Percentiles rank a stretch among this genome's conserved stretches.
These are phyloP conservation scores for Leccinum sublutescens DNA, from an alignment of 768 basidiomycete genomes.

Conservation along the genomic window DNA sequence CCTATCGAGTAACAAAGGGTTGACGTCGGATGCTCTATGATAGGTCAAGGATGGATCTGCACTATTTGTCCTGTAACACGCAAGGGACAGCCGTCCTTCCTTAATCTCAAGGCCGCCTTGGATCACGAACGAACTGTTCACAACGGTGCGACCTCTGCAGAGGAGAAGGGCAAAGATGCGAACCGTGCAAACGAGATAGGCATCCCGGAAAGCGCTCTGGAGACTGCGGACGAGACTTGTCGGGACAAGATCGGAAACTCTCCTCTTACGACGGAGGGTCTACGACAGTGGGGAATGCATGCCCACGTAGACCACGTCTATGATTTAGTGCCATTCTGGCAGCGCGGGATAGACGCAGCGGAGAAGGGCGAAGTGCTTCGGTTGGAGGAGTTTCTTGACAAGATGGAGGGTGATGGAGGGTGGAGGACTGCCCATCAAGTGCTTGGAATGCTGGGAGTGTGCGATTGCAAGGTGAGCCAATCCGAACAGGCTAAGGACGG, in stretches of 20 bases:
- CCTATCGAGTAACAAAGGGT: neutral
- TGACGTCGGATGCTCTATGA: neutral
- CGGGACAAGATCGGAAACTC: slow-evolving; percentile 31
- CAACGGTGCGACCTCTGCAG: slow-evolving; percentile 7
- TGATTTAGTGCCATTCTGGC: slow-evolving; percentile 57
- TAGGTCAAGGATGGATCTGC: slow-evolving; percentile 35
- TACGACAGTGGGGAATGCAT: slow-evolving; percentile 30
- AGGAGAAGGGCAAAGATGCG: neutral
- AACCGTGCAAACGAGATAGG: neutral
- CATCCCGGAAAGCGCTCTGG: slow-evolving; percentile 8
- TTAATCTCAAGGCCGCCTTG: slow-evolving; percentile 29
- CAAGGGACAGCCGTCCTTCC: slow-evolving; percentile 21
- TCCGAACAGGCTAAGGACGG: slow-evolving; percentile 1
- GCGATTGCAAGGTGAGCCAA: slow-evolving; percentile 11
- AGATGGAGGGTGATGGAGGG: slow-evolving; percentile 36
- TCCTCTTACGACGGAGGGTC: slow-evolving; percentile 30
- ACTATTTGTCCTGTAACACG: slow-evolving; percentile 29
- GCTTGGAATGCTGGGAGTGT: slow-evolving; percentile 28
- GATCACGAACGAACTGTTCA: slow-evolving; percentile 30
- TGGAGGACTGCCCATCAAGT: slow-evolving; percentile 31
- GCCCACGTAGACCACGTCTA: slow-evolving; percentile 45
- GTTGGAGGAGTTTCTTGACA: slow-evolving; percentile 47
- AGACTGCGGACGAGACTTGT: slow-evolving; percentile 21
- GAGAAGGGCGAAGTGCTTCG: slow-evolving; percentile 42
- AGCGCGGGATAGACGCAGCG: slow-evolving; percentile 46